Percentiles rank a stretch among this genome's conserved stretches.
These are phyloP conservation scores for Iris macrosiphon DNA, from an alignment of 106 monocot species.

Conservation along the genomic window DNA sequence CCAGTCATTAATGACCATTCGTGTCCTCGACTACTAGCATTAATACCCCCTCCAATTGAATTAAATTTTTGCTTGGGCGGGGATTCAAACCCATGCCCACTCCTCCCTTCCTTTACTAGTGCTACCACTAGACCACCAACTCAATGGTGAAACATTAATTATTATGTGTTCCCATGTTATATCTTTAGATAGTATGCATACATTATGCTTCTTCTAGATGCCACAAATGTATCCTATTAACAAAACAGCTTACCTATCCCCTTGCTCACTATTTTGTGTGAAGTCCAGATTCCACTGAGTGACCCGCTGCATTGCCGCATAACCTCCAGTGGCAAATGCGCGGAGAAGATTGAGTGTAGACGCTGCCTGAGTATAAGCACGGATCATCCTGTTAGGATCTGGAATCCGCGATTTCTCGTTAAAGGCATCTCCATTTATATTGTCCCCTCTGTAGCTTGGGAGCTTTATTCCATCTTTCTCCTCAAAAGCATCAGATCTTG, in stretches of 20 bases:
- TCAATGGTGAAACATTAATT: too few relatives aligned
- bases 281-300: slow-evolving; percentile 79
- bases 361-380: slow-evolving; percentile 12
- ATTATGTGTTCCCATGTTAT: too few relatives aligned
- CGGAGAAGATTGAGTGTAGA: slow-evolving; percentile 42
- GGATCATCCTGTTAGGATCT: slow-evolving; percentile 13
- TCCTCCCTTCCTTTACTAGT: too few relatives aligned
- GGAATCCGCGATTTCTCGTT: slow-evolving; percentile 15
- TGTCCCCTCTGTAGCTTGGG: slow-evolving; percentile 19
- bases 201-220: too few relatives aligned
- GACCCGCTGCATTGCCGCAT: slow-evolving; percentile 65
- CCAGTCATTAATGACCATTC: too few relatives aligned
- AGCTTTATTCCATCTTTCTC: slow-evolving; percentile 14
- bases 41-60: too few relatives aligned
- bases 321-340: slow-evolving; percentile 50
- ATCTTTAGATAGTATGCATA: too few relatives aligned
- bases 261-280: slow-evolving; percentile 69
- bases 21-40: too few relatives aligned
- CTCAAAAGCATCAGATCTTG: slow-evolving; percentile 16
- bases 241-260: slow-evolving; percentile 68
- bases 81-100: too few relatives aligned
- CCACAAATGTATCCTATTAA: too few relatives aligned
- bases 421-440: slow-evolving; percentile 14
- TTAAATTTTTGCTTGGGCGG: too few relatives aligned
- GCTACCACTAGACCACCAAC: too few relatives aligned